phyloP scores from a whole-genome alignment of 352 stramenopile species.

The Phytopythium helicoides region DNA sequence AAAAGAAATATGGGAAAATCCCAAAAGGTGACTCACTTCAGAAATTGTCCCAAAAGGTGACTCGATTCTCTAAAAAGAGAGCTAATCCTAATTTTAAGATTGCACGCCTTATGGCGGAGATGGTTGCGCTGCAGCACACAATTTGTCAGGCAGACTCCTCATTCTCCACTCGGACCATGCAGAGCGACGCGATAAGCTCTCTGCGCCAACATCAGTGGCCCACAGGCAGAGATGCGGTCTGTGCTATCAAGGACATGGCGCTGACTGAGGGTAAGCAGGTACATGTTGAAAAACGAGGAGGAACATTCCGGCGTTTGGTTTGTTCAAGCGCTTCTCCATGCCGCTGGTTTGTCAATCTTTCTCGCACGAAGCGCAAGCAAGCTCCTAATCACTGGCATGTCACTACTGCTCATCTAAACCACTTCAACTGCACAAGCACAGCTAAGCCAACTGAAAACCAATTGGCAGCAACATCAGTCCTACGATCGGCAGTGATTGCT shows the following conservation, averaged over 20 bases:
- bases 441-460: slow-evolving; percentile 2
- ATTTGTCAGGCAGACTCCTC: too few species aligned
- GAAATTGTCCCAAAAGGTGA: too few species aligned
- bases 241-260: background rate
- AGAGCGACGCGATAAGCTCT: too few species aligned
- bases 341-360: slow-evolving; percentile 9
- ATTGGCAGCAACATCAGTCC: background rate
- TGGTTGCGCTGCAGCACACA: too few species aligned
- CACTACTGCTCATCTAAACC: slow-evolving; percentile 1
- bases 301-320: background rate
- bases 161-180: too few species aligned
- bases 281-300: background rate
- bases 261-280: background rate
- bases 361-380: background rate
- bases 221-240: background rate
- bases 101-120: too few species aligned
- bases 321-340: background rate
- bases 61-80: too few species aligned
- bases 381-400: slow-evolving; percentile 9
- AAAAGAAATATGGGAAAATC: too few species aligned
- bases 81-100: too few species aligned
- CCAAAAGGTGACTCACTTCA: too few species aligned
- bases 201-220: too few species aligned
- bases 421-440: slow-evolving; percentile 6
- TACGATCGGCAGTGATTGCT: slow-evolving; percentile 6